phyloP scores from a whole-genome alignment of 179 eudicot genomes.

The Pouteria campechiana region DNA sequence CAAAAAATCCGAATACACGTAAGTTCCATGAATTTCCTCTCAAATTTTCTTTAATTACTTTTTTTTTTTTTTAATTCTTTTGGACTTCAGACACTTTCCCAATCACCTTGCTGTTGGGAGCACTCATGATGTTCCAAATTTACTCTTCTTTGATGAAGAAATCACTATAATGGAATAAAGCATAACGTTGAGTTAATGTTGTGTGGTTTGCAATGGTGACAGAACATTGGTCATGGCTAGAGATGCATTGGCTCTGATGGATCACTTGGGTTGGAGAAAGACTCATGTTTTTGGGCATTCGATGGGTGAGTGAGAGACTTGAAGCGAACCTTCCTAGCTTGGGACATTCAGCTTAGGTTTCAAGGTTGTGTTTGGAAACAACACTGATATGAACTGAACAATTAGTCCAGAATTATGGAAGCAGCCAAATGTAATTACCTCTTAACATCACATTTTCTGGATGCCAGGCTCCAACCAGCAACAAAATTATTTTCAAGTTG shows the following conservation, averaged over 20 bases:
- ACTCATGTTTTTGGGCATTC: slow-evolving; percentile 97
- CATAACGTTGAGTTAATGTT: background rate
- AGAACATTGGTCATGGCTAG: slow-evolving; percentile 92
- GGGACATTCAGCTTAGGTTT: slow-evolving; percentile 8
- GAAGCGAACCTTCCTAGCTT: background rate
- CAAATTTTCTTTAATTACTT: background rate
- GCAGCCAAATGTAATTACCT: no score
- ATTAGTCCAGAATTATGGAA: no score
- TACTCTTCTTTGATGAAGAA: background rate
- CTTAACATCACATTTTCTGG: no score
- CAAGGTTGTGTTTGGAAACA: no score
- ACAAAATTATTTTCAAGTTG: no score
- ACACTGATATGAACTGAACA: no score
- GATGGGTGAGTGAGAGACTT: slow-evolving; percentile 62
- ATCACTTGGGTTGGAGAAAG: slow-evolving; percentile 88
- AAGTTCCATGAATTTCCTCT: slow-evolving; percentile 15
- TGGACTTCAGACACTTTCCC: background rate
- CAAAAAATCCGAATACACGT: slow-evolving; percentile 73
- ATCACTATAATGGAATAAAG: no score
- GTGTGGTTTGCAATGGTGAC: slow-evolving; percentile 12
- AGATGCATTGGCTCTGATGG: slow-evolving; percentile 85
- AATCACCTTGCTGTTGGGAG: background rate
- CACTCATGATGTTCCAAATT: background rate
- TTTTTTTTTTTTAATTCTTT: background rate
- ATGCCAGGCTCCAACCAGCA: no score